Conservation (phyloP, 1,139 yeast species). For the Sugiyamaella pinicola region DNA sequence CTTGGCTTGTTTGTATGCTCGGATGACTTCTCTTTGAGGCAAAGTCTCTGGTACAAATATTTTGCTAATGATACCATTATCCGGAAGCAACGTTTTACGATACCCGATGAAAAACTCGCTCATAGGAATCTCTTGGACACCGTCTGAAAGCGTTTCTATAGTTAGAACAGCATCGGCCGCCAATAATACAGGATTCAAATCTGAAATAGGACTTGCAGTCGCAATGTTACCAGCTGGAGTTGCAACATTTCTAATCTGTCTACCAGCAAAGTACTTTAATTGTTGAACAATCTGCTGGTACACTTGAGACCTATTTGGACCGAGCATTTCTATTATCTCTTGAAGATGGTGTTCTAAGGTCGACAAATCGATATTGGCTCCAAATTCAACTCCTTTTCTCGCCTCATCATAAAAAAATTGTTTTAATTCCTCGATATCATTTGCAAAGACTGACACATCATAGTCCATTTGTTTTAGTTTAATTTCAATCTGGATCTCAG, state of each 20-base stretch:
- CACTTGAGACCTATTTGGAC: constrained; percentile 39
- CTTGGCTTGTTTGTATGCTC: constrained; percentile 49
- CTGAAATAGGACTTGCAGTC: constrained; percentile 54
- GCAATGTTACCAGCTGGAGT: constrained; percentile 53
- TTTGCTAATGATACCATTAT: constrained; percentile 42
- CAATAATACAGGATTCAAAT: constrained; percentile 49
- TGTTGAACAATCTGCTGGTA: constrained; percentile 46
- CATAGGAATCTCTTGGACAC: constrained; percentile 39
- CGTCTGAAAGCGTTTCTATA: constrained; percentile 40
- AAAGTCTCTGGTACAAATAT: constrained; percentile 47
- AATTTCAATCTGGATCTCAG: constrained; percentile 51
- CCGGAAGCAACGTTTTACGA: constrained; percentile 46
- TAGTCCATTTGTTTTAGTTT: constrained; percentile 49
- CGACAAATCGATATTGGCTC: constrained; percentile 48
- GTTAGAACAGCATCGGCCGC: constrained; percentile 46
- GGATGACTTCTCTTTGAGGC: constrained; percentile 40
- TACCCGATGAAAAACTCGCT: constrained; percentile 48
- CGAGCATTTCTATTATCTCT: constrained; percentile 32
- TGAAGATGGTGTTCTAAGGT: constrained; percentile 45
- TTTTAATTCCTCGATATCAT: constrained; percentile 47
- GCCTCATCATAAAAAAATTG: constrained; percentile 41
- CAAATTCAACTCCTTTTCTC: constrained; percentile 43
- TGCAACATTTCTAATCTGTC: constrained; percentile 52
- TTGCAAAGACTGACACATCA: constrained; percentile 45
- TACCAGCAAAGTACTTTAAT: constrained; percentile 50